Percentiles rank a stretch among this genome's conserved stretches.
phyloP scores from a whole-genome alignment of 306 rosid species.

The Cotoneaster glaucophyllus region DNA sequence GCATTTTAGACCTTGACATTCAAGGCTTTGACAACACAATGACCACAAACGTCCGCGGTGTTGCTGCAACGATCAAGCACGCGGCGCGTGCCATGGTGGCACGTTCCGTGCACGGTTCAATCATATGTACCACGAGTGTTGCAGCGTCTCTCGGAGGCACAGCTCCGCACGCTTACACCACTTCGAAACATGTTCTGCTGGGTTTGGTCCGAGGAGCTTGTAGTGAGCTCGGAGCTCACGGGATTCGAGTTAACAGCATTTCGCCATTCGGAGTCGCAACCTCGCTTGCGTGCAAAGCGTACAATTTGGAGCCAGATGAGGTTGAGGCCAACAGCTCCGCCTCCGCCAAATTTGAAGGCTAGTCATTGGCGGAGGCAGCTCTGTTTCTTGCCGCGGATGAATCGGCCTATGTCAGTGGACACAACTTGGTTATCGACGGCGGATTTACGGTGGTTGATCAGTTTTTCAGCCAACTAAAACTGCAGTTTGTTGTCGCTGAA shows the following conservation, averaged over 20 bases:
- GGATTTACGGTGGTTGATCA: slow-evolving; percentile 59
- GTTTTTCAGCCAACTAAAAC: slow-evolving; percentile 10
- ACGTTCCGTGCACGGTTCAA: slow-evolving; percentile 39
- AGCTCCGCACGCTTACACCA: slow-evolving; percentile 58
- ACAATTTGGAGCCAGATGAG: slow-evolving; percentile 33
- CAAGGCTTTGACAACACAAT: slow-evolving; percentile 52
- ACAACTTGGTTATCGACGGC: slow-evolving; percentile 73
- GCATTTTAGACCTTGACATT: slow-evolving; percentile 67
- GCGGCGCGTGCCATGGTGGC: slow-evolving; percentile 71
- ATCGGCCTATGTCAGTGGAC: slow-evolving; percentile 66
- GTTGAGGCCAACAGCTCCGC: slow-evolving; percentile 41
- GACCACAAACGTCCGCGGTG: slow-evolving; percentile 66
- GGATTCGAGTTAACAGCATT: slow-evolving; percentile 73
- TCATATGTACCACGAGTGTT: slow-evolving; percentile 78
- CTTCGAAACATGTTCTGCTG: slow-evolving; percentile 61
- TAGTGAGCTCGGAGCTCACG: slow-evolving; percentile 66
- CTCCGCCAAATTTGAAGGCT: no score
- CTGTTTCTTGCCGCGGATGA: slow-evolving; percentile 82
- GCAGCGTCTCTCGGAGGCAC: slow-evolving; percentile 58
- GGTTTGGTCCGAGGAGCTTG: slow-evolving; percentile 69
- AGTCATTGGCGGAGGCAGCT: slow-evolving; percentile 76
- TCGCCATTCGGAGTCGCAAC: slow-evolving; percentile 90
- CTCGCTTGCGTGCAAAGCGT: slow-evolving; percentile 55
- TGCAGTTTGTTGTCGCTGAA: background rate
- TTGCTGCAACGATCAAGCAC: slow-evolving; percentile 59